A percentile compares a stretch with the other conserved stretches of the same genome.
Evolutionary conservation across 139 green algal species (phyloP).

Genomic region (Spirogloea muscicola): DNA sequence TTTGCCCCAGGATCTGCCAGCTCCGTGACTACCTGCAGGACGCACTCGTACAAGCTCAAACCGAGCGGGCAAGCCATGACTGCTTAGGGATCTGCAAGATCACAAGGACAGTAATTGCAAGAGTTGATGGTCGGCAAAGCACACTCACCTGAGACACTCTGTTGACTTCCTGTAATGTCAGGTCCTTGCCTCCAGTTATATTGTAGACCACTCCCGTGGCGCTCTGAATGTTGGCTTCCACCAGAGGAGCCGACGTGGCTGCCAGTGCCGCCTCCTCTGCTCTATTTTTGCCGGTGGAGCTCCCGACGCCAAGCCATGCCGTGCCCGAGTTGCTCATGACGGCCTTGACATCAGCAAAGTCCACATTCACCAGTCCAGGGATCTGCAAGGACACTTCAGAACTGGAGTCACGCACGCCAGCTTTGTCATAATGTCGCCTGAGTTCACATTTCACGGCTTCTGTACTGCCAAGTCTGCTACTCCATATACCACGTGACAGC

Average conservation of each 20-base stretch:
- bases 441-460: no score
- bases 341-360: conserved; percentile 95
- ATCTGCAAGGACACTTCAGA: conserved; percentile 59
- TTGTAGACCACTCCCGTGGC: conserved; percentile 95
- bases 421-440: no score
- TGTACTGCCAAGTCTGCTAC: no score
- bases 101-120: no score
- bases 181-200: conserved; percentile 88
- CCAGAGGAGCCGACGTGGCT: conserved; percentile 84
- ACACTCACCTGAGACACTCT: conserved; percentile 61
- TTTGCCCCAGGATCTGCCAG: conserved; percentile 89
- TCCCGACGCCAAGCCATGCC: conserved; percentile 82
- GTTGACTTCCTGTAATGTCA: conserved; percentile 89
- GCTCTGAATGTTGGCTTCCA: conserved; percentile 88
- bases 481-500: no score
- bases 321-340: conserved; percentile 94
- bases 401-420: no score
- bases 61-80: no score
- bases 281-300: conserved; percentile 58
- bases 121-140: no score
- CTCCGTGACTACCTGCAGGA: conserved; percentile 76
- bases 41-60: no score
- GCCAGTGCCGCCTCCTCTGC: conserved; percentile 69
- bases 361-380: conserved; percentile 95
- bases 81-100: no score